Evolutionary conservation across 2,329 filamentous ascomycete genomes (phyloP), one percentile per base, ranked within the genome.

Genomic region (Trichoderma gracile): DNA sequence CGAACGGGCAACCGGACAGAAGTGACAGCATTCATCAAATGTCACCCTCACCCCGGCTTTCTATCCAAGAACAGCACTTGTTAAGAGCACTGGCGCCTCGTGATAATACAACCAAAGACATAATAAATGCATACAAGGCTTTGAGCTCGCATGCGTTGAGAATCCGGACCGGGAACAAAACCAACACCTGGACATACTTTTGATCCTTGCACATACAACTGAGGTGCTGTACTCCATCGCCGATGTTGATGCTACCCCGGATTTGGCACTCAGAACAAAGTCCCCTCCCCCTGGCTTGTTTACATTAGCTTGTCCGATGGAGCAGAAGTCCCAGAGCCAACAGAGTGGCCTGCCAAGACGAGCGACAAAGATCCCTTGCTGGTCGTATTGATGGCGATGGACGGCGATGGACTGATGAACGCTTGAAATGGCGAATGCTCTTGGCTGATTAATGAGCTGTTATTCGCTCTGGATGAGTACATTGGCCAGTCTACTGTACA

Each of bases 221-320:
- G 7, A 33, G n/a, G n/a, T n/a, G n/a, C n/a, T n/a, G n/a, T 27
- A 14, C 33, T 38, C 23, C 17, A 42, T 43, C 33, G 57, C 47
- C 38, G 47, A 14, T 38, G 12, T 38, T 23, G 47, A 52, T 47
- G 38, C 57, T 61, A 45, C 57, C 57, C 57, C 57, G 9, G 57
- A 52, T 52, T 45, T 47, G 57, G 57, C 57, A 61, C 30, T 45
- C n/a, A 45, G 25, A 61, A 61, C 42, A 61, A 61, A 52, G 40
- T 43, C 47, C 57, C 46, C 25, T 42, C 46, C 23, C 21, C 56
- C 8, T 25, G 45, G 25, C 47, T 49, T 21, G 38, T 49, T 15
- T 19, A 33, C 25, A 12, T 23, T 23, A 45, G 45, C 38, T 15
- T 17, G 50, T 60, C 50, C 47, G 38, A 52, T 47, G 8, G 15